Conservation (phyloP, 805 yeast genomes). For the Vanderwaltozyma tropicalis region DNA sequence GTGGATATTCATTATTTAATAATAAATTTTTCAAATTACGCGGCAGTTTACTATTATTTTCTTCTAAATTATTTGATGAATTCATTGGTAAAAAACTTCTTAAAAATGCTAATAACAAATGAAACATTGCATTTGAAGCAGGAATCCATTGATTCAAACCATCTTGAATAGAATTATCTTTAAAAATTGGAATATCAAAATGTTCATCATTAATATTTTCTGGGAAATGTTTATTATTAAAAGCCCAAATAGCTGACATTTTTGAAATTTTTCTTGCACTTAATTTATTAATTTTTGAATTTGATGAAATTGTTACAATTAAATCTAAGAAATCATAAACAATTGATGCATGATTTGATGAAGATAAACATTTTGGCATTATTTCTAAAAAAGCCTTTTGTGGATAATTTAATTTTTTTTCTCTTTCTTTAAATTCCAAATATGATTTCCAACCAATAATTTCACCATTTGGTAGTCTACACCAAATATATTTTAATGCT, state of each 20-base stretch:
- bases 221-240: constrained; percentile 29
- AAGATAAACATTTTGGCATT: constrained; percentile 74
- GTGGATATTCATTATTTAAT: constrained; percentile 68
- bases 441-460: constrained; percentile 83
- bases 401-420: constrained; percentile 56
- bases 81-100: constrained; percentile 67
- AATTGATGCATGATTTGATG: constrained; percentile 83
- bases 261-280: constrained; percentile 72
- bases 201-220: constrained; percentile 18
- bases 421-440: constrained; percentile 53
- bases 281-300: constrained; percentile 66
- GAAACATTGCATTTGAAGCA: constrained; percentile 80
- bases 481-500: constrained; percentile 77
- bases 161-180: constrained; percentile 40
- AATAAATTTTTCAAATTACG: constrained; percentile 54
- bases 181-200: constrained; percentile 16
- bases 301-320: constrained; percentile 64
- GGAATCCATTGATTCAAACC: constrained; percentile 72
- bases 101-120: constrained; percentile 62
- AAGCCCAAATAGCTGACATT: constrained; percentile 86
- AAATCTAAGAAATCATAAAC: constrained; percentile 82
- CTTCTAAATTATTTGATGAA: constrained; percentile 12
- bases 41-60: constrained; percentile 35
- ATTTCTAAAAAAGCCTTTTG: constrained; percentile 64
- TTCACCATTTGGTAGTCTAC: constrained; percentile 68